A percentile compares a stretch with the other conserved stretches of the same genome.
Conservation (phyloP, 2,329 filamentous ascomycete species). For the Diaporthe australafricana region DNA sequence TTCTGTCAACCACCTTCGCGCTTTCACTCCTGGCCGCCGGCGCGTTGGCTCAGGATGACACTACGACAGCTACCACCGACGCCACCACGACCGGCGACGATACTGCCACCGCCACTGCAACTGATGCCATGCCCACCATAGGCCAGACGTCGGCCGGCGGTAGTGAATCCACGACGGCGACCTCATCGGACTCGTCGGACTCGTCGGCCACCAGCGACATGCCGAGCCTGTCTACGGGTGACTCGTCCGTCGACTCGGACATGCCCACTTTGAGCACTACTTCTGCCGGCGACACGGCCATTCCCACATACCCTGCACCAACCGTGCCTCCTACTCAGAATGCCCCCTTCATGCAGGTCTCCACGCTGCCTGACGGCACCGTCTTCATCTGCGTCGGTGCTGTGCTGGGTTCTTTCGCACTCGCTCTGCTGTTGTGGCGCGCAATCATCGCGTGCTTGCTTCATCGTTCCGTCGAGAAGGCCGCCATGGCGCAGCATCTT, state of each 20-base stretch:
- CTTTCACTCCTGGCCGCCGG: slow-evolving; percentile 42
- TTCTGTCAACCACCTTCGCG: slow-evolving; percentile 44
- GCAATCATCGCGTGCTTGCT: slow-evolving; percentile 89
- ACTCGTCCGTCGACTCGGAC: slow-evolving; percentile 19
- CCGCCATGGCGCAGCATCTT: slow-evolving; percentile 79
- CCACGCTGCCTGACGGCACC: slow-evolving; percentile 87
- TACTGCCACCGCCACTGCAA: slow-evolving; percentile 28
- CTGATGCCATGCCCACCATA: slow-evolving; percentile 21
- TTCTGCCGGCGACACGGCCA: slow-evolving; percentile 44
- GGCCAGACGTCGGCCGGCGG: slow-evolving; percentile 24
- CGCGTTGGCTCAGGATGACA: slow-evolving; percentile 44
- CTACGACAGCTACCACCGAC: slow-evolving; percentile 35
- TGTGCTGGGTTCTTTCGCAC: slow-evolving; percentile 83
- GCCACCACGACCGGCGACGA: slow-evolving; percentile 29
- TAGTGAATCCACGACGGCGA: slow-evolving; percentile 17
- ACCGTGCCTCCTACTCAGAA: slow-evolving; percentile 84
- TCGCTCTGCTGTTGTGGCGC: slow-evolving; percentile 89
- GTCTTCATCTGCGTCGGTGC: slow-evolving; percentile 96
- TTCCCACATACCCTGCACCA: slow-evolving; percentile 75
- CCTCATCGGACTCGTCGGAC: slow-evolving; percentile 8
- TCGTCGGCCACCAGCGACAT: slow-evolving; percentile 27
- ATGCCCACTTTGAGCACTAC: slow-evolving; percentile 41
- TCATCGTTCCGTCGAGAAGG: slow-evolving; percentile 89
- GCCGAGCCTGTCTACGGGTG: slow-evolving; percentile 32
- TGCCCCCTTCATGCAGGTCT: slow-evolving; percentile 93